A percentile compares a stretch with the other conserved stretches of the same genome.
Conservation (phyloP, 345 rosid genomes). For the Brassica napus region DNA sequence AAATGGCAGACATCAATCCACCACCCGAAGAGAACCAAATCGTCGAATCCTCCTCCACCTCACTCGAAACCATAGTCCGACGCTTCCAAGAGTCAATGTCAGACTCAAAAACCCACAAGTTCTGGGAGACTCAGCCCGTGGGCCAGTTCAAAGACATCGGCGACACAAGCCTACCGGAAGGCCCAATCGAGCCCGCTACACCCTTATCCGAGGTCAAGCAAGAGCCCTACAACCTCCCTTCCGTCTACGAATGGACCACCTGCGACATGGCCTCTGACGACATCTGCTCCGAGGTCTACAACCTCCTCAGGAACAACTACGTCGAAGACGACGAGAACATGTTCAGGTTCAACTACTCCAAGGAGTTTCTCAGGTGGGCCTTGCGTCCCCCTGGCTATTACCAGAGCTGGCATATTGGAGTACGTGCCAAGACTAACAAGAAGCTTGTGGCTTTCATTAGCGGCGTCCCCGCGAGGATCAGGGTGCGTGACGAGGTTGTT, state of each 20-base stretch:
- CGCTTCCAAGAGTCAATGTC: constrained; percentile 70
- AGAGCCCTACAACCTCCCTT: constrained; percentile 89
- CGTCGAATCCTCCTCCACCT: constrained; percentile 41
- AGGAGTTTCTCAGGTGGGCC: constrained; percentile 95
- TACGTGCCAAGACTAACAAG: constrained; percentile 77
- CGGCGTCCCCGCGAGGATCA: constrained; percentile 83
- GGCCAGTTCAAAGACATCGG: constrained; percentile 82
- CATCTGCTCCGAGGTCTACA: constrained; percentile 71
- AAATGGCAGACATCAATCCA: constrained; percentile 62
- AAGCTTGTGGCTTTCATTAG: constrained; percentile 91
- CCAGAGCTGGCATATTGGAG: constrained; percentile 87
- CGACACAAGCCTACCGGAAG: constrained; percentile 71
- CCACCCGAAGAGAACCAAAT: constrained; percentile 57
- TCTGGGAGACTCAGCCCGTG: constrained; percentile 96
- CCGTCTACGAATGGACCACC: constrained; percentile 77
- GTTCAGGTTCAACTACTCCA: constrained; percentile 94
- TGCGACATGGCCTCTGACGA: constrained; percentile 81
- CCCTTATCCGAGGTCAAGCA: constrained; percentile 77
- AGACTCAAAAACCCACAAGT: constrained; percentile 60
- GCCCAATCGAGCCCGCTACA: constrained; percentile 69
- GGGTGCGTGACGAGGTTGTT: constrained; percentile 72
- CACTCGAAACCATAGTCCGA: constrained; percentile 61
- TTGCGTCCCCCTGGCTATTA: constrained; percentile 81
- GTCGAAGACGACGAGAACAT: constrained; percentile 96
- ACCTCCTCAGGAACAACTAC: constrained; percentile 78